Base-by-base conservation (phyloP, 1,284 basidiomycete species). In the Pseudozyma tsukubaensis region DNA sequence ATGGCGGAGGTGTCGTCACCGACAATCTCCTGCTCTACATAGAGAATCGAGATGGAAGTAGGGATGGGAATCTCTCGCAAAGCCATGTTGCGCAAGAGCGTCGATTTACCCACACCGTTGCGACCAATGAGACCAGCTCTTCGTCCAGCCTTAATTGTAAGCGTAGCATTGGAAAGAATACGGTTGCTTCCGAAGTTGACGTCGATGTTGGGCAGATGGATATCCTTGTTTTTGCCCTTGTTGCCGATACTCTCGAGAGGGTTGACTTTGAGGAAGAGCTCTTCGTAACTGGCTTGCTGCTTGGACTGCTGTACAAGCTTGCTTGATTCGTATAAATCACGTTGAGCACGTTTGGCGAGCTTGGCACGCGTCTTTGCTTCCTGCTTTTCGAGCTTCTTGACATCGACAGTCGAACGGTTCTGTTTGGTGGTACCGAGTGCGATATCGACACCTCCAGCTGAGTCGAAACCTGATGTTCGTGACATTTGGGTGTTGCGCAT, bases 231-330 rank as follows among this genome's bases (percentile, higher is more conserved):
- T 67, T 83, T 86, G 80, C 93, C 94, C 86, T 95, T 97, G 53
- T 77, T 73, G 1, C 89, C 88, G 35, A 89, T 89, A 2, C 92
- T 90, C 85, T 97, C 94, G 68, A 99, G 86, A 50, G 97, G 94
- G 86, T 99, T 99, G 87, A 99, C 94, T 88, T 96, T 93, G 92
- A 99, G 93, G 87, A 96, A 99, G 90, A 98, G 91, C 84, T 98
- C 96, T 85, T 98, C 95, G 87, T 98, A 98, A 29, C 91, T 90
- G 91, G 96, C 72, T 87, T 94, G 94, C 87, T 94, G 94, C 85
- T 92, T 90, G 85, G 93, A 91, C 80, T 94, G 91, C 83, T 97
- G 94, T 63, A 99, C 89, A 36, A 99, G 88, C 85, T 97, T 98
- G 21, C 93, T 95, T 16, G 94, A 94, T 85, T 98, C 95, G 86